Base-by-base conservation (phyloP, 2,329 filamentous ascomycete species). In the Talaromyces pinophilus region DNA sequence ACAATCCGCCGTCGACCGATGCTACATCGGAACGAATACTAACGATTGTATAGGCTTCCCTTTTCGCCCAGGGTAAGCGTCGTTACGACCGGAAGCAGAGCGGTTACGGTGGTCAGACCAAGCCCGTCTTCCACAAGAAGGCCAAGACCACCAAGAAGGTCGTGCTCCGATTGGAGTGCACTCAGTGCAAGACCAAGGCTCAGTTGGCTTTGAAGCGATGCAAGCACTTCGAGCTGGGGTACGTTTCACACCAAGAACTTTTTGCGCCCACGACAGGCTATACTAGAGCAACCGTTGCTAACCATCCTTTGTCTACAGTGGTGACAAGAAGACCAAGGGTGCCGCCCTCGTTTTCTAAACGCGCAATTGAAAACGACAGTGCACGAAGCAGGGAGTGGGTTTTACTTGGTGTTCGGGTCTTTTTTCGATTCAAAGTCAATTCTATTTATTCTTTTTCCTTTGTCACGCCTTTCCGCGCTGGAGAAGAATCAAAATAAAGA, bases 251-350 rank as follows among this genome's bases (percentile, higher is more conserved):
- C 13, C n/a, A 19, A 40, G 17, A 15, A 46, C 11, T 46, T 42
- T 42, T 10, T 3, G 11, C 22, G 25, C 25, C 22, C 10, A 33
- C 17, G 50, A 33, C 13, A 33, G 15, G 28, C 28, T 8, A 10
- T 25, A 17, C 6, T n/a, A 5, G 17, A 22, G 44, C 42, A 35
- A 73, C 17, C 42, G n/a, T 59, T 78, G 71, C 82, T 86, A 80
- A 86, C 77, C 60, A 66, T 72, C 69, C 71, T 69, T 62, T 70
- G 68, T 71, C 66, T 74, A 78, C 76, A 96, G 95, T 90, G 95
- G 95, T 89, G 95, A 99, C 91, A 99, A 99, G 93, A 99, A 99
- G 92, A 99, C 95, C 79, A 99, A 99, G 93, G 95, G 95, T 91
- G 95, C 95, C 79, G 95, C 95, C 84, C 90, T 99, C 81, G 95